These are phyloP conservation scores for Xerocomellus amylosporus DNA, from an alignment of 768 basidiomycete genomes.

Conservation along the genomic window DNA sequence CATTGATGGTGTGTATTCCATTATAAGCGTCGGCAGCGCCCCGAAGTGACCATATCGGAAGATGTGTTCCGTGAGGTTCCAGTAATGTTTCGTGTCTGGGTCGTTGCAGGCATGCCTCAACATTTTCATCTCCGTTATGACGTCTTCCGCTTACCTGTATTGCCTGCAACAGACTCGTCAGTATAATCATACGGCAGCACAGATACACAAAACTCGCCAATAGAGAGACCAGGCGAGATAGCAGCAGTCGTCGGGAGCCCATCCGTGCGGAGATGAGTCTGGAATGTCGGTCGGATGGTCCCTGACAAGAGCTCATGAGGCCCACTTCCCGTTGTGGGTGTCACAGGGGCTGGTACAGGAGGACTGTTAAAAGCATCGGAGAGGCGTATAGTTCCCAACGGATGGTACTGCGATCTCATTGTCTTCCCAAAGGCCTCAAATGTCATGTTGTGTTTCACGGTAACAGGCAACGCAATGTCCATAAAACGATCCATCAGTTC, in stretches of 20 bases:
- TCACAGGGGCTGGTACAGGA: conserved; percentile 42
- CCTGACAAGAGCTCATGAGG: conserved; percentile 43
- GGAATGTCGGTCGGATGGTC: conserved; percentile 40
- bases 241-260: conserved; percentile 21
- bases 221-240: conserved; percentile 38
- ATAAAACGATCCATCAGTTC: conserved; percentile 15
- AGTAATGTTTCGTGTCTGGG: conserved; percentile 44
- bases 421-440: conserved; percentile 40
- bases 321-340: conserved; percentile 36
- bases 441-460: conserved; percentile 40
- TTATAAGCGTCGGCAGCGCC: conserved; percentile 34
- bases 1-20: conserved; percentile 30
- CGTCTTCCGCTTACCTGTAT: conserved; percentile 21
- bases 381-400: conserved; percentile 38
- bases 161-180: conserved; percentile 15
- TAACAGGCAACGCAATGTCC: conserved; percentile 1
- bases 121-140: conserved; percentile 18
- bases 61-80: conserved; percentile 45
- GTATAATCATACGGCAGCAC: background rate
- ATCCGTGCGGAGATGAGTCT: conserved; percentile 30
- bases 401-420: conserved; percentile 22
- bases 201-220: conserved; percentile 7
- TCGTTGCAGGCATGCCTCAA: conserved; percentile 13
- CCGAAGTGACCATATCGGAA: conserved; percentile 45
- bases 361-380: conserved; percentile 35